Evolutionary conservation across 2,329 filamentous ascomycete genomes (phyloP).

Genomic region (Lachnum nothofagi): DNA sequence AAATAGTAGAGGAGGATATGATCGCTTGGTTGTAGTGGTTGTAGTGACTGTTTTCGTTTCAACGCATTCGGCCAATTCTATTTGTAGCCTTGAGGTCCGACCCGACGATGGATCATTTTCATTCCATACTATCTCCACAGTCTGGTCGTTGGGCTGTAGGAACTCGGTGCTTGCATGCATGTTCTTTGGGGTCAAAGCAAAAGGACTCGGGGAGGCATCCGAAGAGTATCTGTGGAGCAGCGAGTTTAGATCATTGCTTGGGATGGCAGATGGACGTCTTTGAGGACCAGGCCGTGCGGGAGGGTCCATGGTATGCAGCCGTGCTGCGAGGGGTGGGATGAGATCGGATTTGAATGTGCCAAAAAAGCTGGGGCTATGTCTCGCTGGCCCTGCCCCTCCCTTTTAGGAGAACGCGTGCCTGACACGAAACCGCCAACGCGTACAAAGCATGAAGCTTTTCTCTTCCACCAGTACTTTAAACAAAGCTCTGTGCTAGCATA

Average conservation of each 20-base stretch:
- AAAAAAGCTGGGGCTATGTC: slow-evolving; percentile 1
- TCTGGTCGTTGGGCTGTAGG: slow-evolving; percentile 23
- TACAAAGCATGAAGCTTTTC: slow-evolving; percentile 18
- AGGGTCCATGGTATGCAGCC: slow-evolving; percentile 25
- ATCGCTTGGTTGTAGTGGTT: slow-evolving; percentile 81
- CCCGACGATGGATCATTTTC: slow-evolving; percentile 24
- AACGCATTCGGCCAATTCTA: slow-evolving; percentile 59
- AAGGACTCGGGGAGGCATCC: slow-evolving; percentile 28
- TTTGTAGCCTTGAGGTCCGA: slow-evolving; percentile 30
- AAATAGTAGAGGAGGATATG: slow-evolving; percentile 78
- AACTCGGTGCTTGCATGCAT: slow-evolving; percentile 18
- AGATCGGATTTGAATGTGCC: background rate
- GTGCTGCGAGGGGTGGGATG: slow-evolving; percentile 3
- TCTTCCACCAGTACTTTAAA: slow-evolving; percentile 20
- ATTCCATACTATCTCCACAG: slow-evolving; percentile 27
- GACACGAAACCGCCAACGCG: slow-evolving; percentile 23
- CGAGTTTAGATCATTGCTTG: slow-evolving; percentile 10
- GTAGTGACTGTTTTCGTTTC: slow-evolving; percentile 76
- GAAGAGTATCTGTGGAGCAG: slow-evolving; percentile 14
- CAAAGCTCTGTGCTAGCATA: slow-evolving; percentile 22
- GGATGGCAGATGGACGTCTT: slow-evolving; percentile 19
- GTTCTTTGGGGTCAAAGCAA: slow-evolving; percentile 22
- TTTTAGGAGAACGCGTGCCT: slow-evolving; percentile 25
- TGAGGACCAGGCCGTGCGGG: slow-evolving; percentile 21
- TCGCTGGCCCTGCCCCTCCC: slow-evolving; percentile 21